A percentile compares a stretch with the other conserved stretches of the same genome.
Evolutionary conservation across 345 rosid genomes (phyloP).

Genomic region (Aquilaria sinensis): DNA sequence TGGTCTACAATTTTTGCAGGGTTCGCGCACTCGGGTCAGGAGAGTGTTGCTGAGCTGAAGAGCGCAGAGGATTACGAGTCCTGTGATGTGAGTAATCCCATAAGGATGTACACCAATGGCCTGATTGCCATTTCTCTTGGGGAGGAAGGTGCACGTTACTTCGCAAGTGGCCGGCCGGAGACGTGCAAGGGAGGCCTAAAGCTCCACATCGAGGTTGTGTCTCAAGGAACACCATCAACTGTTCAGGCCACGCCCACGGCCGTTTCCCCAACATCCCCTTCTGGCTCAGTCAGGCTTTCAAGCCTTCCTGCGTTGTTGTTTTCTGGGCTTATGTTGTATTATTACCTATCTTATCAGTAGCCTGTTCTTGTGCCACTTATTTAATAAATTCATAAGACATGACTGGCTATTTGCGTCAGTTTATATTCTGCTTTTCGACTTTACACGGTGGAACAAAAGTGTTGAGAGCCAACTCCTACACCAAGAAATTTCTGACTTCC

Average conservation of each 20-base stretch:
- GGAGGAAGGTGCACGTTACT: slow-evolving; percentile 50
- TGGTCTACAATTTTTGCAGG: slow-evolving; percentile 17
- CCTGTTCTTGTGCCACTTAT: too few relatives aligned
- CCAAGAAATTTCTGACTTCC: slow-evolving; percentile 50
- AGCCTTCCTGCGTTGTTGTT: background rate
- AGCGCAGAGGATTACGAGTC: slow-evolving; percentile 42
- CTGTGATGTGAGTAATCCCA: slow-evolving; percentile 47
- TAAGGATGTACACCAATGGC: slow-evolving; percentile 44
- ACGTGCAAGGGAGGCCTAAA: slow-evolving; percentile 59
- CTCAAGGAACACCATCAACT: slow-evolving; percentile 1
- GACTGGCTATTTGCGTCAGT: too few relatives aligned
- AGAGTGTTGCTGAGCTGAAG: slow-evolving; percentile 41
- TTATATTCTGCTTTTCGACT: too few relatives aligned
- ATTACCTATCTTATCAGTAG: too few relatives aligned
- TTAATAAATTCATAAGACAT: too few relatives aligned
- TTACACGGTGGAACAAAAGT: too few relatives aligned
- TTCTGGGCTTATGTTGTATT: slow-evolving; percentile 16
- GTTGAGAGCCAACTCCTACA: too few relatives aligned
- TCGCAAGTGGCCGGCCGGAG: slow-evolving; percentile 33
- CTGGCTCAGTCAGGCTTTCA: slow-evolving; percentile 20
- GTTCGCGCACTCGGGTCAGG: slow-evolving; percentile 49
- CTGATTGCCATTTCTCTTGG: slow-evolving; percentile 26
- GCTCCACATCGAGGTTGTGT: slow-evolving; percentile 44
- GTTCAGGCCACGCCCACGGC: background rate
- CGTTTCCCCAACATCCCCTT: slow-evolving; percentile 27